Conservation (phyloP, 2,329 filamentous ascomycete species). For the Didymella pomorum region DNA sequence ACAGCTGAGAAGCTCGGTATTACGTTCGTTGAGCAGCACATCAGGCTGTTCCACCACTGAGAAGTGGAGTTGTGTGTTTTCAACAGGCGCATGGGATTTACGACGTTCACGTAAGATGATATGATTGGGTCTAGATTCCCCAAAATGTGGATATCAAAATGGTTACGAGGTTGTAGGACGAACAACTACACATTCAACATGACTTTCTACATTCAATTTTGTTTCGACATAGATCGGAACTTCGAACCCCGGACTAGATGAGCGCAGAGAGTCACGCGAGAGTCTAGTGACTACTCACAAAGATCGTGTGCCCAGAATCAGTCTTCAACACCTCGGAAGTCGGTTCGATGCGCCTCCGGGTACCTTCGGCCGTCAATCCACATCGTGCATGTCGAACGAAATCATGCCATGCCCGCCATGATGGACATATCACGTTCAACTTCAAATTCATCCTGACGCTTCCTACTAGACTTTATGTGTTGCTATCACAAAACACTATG, state of each 20-base stretch:
- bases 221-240: not conserved
- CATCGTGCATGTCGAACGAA: not conserved
- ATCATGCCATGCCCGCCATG: not conserved
- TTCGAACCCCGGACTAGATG: not conserved
- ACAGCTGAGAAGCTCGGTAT: conserved; percentile 92
- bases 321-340: not conserved
- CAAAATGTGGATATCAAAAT: conserved; percentile 18
- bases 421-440: not conserved
- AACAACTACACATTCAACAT: conserved; percentile 19
- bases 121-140: conserved; percentile 16
- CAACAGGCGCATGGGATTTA: conserved; percentile 21
- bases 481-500: not conserved
- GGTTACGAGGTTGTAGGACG: conserved; percentile 7
- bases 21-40: conserved; percentile 94
- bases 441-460: not conserved
- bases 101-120: conserved; percentile 20
- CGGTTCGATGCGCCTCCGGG: conserved; percentile 7
- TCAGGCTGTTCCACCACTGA: conserved; percentile 94
- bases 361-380: conserved; percentile 7
- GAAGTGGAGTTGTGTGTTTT: conserved; percentile 10
- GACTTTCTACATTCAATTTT: conserved; percentile 4
- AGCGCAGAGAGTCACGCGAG: not conserved
- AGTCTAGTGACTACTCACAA: not conserved
- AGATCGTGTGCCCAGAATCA: not conserved
- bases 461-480: not conserved